Evolutionary conservation across 805 yeast species (phyloP), one percentile per base, ranked within the genome.

Genomic region (Metschnikowia similis): DNA sequence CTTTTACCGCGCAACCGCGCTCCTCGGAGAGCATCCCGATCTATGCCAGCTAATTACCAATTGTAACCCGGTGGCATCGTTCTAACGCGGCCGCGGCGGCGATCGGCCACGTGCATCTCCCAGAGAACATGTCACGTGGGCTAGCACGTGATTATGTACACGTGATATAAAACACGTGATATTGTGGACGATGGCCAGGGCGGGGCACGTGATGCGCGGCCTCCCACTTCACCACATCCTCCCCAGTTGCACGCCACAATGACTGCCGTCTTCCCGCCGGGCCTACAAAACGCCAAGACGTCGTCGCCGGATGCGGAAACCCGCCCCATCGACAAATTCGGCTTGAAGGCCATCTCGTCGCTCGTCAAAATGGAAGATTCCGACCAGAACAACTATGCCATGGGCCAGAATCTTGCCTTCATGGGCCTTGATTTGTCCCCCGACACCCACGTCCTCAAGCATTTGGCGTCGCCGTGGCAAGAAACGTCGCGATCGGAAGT

Each of bases 401-500:
- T 86, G 49, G 96, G 96, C 8, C 82, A 83, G 28, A 96, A 89
- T 61, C 68, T 88, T 41, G 80, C 78, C 49, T 77, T 82, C 59
- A 64, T 84, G 32, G 94, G 92, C 1, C 68, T 87, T 38, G 84
- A 85, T 57, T 67, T 87, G 56, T 63, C 72, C 2, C 65, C 67
- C 27, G 73, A 70, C 37, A 69, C 67, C n/a, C 74, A 77, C 48
- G 66, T 87, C 32, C 75, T 87, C 29, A 73, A 78, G 55, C 81
- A 84, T 7, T 82, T 92, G 61, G 85, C 95, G 26, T 87, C 96
- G 2, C 99, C 99, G 10, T 92, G 99, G 98, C 77, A 87, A 36
- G 98, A 94, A 63, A 87, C 97, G 0, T 82, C 94, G 8, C 77
- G 95, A 60, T 84, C 91, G 48, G 91, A 87, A 56, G 96, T 92